Evolutionary conservation across 768 basidiomycete species (phyloP).

Genomic region (Tremella mesenterica): DNA sequence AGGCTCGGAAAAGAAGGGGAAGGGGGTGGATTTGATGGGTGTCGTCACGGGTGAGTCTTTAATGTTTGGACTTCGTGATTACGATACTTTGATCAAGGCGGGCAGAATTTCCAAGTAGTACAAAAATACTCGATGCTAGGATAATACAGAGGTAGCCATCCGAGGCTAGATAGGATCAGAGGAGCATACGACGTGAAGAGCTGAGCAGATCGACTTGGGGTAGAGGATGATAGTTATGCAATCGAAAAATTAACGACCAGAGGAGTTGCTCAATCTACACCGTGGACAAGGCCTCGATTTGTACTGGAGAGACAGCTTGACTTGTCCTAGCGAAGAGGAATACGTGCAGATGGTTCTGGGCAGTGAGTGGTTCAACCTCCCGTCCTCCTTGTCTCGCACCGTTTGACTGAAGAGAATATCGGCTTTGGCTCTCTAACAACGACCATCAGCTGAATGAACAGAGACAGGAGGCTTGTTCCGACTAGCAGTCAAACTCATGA

Average conservation of each 20-base stretch:
- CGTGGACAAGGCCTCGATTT: constrained; percentile 92
- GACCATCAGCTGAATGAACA: constrained; percentile 46
- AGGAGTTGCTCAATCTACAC: constrained; percentile 75
- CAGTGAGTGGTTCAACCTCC: constrained; percentile 55
- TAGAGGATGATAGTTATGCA: too few relatives aligned
- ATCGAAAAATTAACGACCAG: constrained; percentile 40
- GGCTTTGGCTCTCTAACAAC: too few relatives aligned
- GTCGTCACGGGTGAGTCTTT: constrained; percentile 61
- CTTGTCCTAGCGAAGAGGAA: constrained; percentile 87
- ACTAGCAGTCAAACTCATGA: constrained; percentile 90
- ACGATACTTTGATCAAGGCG: constrained; percentile 1
- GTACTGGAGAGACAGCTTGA: constrained; percentile 83
- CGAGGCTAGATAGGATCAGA: too few relatives aligned
- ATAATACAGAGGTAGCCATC: too few relatives aligned
- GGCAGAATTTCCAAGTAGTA: too few relatives aligned
- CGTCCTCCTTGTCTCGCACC: not conserved
- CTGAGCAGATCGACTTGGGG: too few relatives aligned
- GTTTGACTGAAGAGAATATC: too few relatives aligned
- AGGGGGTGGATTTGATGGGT: constrained; percentile 51
- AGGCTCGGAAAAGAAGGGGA: constrained; percentile 24
- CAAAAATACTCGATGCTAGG: too few relatives aligned
- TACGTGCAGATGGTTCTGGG: constrained; percentile 95
- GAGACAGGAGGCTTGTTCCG: constrained; percentile 92
- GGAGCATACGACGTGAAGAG: too few relatives aligned
- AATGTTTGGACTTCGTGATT: not conserved